These are phyloP conservation scores for Fibroporia radiculosa DNA, from an alignment of 768 basidiomycete species.

Conservation along the genomic window DNA sequence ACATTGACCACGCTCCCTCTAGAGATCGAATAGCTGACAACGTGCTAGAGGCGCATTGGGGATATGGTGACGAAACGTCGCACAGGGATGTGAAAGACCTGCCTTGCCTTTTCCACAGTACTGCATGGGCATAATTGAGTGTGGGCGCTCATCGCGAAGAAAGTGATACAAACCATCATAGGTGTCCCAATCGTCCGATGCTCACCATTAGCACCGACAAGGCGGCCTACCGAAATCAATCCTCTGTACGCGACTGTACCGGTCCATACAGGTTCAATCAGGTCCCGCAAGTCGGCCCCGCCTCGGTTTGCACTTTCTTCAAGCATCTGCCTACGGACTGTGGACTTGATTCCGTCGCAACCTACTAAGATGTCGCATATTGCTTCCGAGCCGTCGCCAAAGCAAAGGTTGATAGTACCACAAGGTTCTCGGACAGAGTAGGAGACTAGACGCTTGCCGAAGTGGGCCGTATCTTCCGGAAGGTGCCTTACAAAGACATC, in stretches of 20 bases:
- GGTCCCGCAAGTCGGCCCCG: slow-evolving; percentile 21
- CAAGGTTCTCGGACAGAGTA: slow-evolving; percentile 6
- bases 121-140: slow-evolving; percentile 17
- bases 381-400: slow-evolving; percentile 20
- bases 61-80: neutral
- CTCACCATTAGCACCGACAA: slow-evolving; percentile 17
- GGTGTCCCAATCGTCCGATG: slow-evolving; percentile 29
- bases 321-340: slow-evolving; percentile 25
- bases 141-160: neutral
- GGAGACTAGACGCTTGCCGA: slow-evolving; percentile 23
- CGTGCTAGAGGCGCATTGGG: slow-evolving; percentile 25
- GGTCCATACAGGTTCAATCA: slow-evolving; percentile 38
- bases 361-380: slow-evolving; percentile 26
- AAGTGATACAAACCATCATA: slow-evolving; percentile 33
- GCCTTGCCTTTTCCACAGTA: slow-evolving; percentile 44
- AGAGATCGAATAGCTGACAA: slow-evolving; percentile 42
- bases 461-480: slow-evolving; percentile 19
- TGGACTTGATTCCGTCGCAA: slow-evolving; percentile 26
- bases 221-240: slow-evolving; percentile 32
- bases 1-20: slow-evolving; percentile 37
- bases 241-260: slow-evolving; percentile 40
- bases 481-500: slow-evolving; percentile 31
- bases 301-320: slow-evolving; percentile 14
- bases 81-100: neutral
- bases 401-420: slow-evolving; percentile 10